These are phyloP conservation scores for Aspergillus floridensis DNA, from an alignment of 2,329 filamentous ascomycete genomes.

Conservation along the genomic window DNA sequence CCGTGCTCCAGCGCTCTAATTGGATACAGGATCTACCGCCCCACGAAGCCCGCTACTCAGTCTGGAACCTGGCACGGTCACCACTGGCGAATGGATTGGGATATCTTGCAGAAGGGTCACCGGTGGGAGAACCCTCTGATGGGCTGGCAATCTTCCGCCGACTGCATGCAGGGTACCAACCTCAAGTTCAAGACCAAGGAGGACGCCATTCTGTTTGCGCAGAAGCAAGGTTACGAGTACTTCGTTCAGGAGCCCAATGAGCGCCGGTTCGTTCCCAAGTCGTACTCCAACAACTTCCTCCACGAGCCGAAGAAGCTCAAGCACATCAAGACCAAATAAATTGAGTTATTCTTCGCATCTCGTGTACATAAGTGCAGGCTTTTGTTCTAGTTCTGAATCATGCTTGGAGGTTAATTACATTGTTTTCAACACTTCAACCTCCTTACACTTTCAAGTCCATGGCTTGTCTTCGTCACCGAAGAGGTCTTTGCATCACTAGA, in stretches of 20 bases:
- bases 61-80: slow-evolving; percentile 82
- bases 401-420: slow-evolving; percentile 15
- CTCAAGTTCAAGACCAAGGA: slow-evolving; percentile 90
- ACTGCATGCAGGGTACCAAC: slow-evolving; percentile 91
- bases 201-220: slow-evolving; percentile 88
- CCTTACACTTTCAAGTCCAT: not conserved
- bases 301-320: slow-evolving; percentile 85
- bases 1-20: not conserved
- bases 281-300: slow-evolving; percentile 94
- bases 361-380: slow-evolving; percentile 37
- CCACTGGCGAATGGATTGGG: slow-evolving; percentile 98
- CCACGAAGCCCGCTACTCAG: slow-evolving; percentile 91
- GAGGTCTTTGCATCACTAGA: not conserved
- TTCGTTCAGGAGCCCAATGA: slow-evolving; percentile 96
- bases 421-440: slow-evolving; percentile 1
- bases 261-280: slow-evolving; percentile 82
- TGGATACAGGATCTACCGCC: slow-evolving; percentile 75
- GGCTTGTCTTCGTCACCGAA: not conserved
- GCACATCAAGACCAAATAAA: slow-evolving; percentile 75
- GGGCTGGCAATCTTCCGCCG: slow-evolving; percentile 95
- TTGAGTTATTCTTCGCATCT: slow-evolving; percentile 32
- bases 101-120: slow-evolving; percentile 85
- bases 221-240: slow-evolving; percentile 99
- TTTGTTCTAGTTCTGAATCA: slow-evolving; percentile 16
- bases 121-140: slow-evolving; percentile 98